Evolutionary conservation across 352 stramenopile genomes (phyloP).

Genomic region (Pythium utonaiense): DNA sequence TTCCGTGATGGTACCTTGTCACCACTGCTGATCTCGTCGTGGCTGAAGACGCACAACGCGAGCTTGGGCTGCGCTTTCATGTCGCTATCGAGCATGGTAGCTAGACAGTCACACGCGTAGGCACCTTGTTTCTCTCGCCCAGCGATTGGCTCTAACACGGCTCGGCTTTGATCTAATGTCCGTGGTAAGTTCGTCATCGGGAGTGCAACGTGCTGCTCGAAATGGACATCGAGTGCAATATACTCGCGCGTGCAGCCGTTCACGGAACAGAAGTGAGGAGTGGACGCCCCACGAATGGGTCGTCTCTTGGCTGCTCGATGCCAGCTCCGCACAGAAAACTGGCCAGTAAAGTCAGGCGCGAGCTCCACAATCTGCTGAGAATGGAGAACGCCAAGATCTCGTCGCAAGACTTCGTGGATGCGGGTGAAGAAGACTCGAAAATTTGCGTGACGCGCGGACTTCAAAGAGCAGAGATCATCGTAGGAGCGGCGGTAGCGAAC

Average conservation of each 20-base stretch:
- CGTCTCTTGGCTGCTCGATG: slow-evolving; percentile 33
- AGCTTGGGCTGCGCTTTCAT: slow-evolving; percentile 23
- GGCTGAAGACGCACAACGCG: slow-evolving; percentile 58
- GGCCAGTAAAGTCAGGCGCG: slow-evolving; percentile 57
- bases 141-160: slow-evolving; percentile 29
- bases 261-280: slow-evolving; percentile 53
- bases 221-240: slow-evolving; percentile 48
- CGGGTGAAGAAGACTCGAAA: slow-evolving; percentile 34
- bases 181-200: slow-evolving; percentile 76
- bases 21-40: slow-evolving; percentile 28
- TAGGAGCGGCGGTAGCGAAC: slow-evolving; percentile 42
- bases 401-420: slow-evolving; percentile 41
- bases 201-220: slow-evolving; percentile 36
- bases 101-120: slow-evolving; percentile 53
- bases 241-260: slow-evolving; percentile 35
- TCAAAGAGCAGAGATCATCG: slow-evolving; percentile 39
- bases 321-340: slow-evolving; percentile 54
- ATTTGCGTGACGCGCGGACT: slow-evolving; percentile 32
- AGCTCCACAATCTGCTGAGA: slow-evolving; percentile 68
- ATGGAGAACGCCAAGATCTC: slow-evolving; percentile 47
- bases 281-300: slow-evolving; percentile 17
- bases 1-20: background rate
- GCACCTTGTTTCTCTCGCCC: slow-evolving; percentile 54
- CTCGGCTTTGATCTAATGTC: slow-evolving; percentile 54
- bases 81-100: slow-evolving; percentile 53